Conservation (phyloP, 257 asterid genomes). For the Jacaranda copaia region DNA sequence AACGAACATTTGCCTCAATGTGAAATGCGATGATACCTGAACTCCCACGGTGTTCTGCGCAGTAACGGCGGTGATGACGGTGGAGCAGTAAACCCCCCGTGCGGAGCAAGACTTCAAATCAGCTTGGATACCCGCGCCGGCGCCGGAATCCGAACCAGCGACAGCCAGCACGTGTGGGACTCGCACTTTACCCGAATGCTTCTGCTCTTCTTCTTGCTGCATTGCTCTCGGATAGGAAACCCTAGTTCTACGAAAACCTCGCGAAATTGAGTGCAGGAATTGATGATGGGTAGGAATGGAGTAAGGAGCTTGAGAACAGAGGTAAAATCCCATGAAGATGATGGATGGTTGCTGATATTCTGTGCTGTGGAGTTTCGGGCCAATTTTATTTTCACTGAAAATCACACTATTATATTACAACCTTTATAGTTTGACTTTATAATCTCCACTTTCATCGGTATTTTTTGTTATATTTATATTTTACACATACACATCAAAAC, state of each 20-base stretch:
- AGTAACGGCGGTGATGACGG: constrained; percentile 90
- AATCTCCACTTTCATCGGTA: too few species aligned
- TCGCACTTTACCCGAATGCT: constrained; percentile 39
- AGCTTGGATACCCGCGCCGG: constrained; percentile 97
- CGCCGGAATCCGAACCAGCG: constrained; percentile 97
- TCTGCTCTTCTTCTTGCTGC: constrained; percentile 41
- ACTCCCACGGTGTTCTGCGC: constrained; percentile 96
- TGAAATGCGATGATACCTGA: constrained; percentile 57
- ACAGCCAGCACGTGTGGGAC: constrained; percentile 88
- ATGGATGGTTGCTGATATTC: neutral
- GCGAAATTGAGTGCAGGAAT: constrained; percentile 25
- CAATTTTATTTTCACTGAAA: neutral
- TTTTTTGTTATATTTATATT: too few species aligned
- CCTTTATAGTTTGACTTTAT: too few species aligned
- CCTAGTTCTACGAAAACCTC: constrained; percentile 29
- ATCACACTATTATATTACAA: too few species aligned
- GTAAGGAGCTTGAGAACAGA: constrained; percentile 17
- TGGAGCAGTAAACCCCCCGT: constrained; percentile 87
- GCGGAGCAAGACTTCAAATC: constrained; percentile 93
- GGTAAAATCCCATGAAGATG: constrained; percentile 33
- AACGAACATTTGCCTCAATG: neutral
- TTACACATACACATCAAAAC: too few species aligned
- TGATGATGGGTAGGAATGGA: constrained; percentile 24
- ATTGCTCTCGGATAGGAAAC: constrained; percentile 45
- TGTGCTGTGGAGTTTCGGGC: neutral